A percentile compares a stretch with the other conserved stretches of the same genome.
phyloP scores from a whole-genome alignment of 108 stramenopile genomes.

The Cyclotella choctawhatcheeana region DNA sequence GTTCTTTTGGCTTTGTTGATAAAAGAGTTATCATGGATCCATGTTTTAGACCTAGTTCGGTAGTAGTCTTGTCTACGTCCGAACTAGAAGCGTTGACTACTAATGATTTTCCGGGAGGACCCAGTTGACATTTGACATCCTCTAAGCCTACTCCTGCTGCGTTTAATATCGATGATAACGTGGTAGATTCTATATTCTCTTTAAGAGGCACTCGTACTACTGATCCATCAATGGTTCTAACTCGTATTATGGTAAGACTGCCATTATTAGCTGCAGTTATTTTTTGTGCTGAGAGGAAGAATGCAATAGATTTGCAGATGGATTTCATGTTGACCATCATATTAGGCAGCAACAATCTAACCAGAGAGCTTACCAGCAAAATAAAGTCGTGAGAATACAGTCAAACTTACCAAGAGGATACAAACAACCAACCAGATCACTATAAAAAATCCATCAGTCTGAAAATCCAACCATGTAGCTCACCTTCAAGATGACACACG shows the following conservation, averaged over 20 bases:
- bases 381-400: too few species aligned
- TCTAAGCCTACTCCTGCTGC: slow-evolving; percentile 34
- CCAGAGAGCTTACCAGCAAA: too few species aligned
- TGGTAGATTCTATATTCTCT: slow-evolving; percentile 27
- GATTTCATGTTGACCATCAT: not conserved
- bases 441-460: too few species aligned
- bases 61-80: slow-evolving; percentile 32
- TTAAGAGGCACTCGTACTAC: slow-evolving; percentile 43
- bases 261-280: not conserved
- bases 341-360: too few species aligned
- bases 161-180: slow-evolving; percentile 39
- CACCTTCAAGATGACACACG: too few species aligned
- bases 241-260: slow-evolving; percentile 30
- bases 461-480: too few species aligned
- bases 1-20: slow-evolving; percentile 19
- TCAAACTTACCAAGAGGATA: too few species aligned
- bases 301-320: not conserved
- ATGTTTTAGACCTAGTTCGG: slow-evolving; percentile 63
- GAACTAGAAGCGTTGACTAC: slow-evolving; percentile 24
- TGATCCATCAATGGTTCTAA: slow-evolving; percentile 41
- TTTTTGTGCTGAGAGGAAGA: not conserved
- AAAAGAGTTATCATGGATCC: slow-evolving; percentile 74
- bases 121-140: slow-evolving; percentile 26
- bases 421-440: too few species aligned
- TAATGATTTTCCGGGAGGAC: slow-evolving; percentile 28